Conservation (phyloP, 2,329 filamentous ascomycete genomes). For the Biscogniauxia mediterranea region DNA sequence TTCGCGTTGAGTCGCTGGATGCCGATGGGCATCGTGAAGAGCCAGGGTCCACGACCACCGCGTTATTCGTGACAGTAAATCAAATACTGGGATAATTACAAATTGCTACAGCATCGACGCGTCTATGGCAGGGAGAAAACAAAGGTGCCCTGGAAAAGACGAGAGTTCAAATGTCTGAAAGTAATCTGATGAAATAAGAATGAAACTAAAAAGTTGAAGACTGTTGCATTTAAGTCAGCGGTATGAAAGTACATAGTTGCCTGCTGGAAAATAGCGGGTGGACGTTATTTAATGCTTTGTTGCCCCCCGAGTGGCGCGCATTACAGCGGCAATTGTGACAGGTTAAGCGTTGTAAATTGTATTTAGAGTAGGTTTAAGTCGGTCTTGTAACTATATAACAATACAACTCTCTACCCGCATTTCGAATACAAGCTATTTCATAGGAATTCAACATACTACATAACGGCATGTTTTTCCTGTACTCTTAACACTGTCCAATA, state of each 20-base stretch:
- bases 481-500: no score
- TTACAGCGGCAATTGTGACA: neutral
- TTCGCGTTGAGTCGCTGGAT: constrained; percentile 77
- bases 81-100: no score
- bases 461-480: no score
- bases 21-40: constrained; percentile 67
- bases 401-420: neutral
- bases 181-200: no score
- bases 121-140: neutral
- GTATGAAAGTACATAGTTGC: neutral
- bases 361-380: neutral
- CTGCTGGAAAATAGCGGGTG: neutral
- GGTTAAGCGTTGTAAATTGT: neutral
- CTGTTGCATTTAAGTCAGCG: neutral
- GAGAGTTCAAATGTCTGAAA: no score
- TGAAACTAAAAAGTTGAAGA: no score
- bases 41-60: no score
- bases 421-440: no score
- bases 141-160: no score
- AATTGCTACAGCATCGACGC: neutral
- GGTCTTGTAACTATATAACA: no score
- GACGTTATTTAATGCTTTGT: neutral
- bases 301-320: neutral
- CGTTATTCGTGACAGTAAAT: neutral
- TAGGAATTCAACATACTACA: no score